Percentiles rank a stretch among this genome's conserved stretches.
These are phyloP conservation scores for Saccharomycopsis sp. DNA, from an alignment of 805 yeast genomes.

Conservation along the genomic window DNA sequence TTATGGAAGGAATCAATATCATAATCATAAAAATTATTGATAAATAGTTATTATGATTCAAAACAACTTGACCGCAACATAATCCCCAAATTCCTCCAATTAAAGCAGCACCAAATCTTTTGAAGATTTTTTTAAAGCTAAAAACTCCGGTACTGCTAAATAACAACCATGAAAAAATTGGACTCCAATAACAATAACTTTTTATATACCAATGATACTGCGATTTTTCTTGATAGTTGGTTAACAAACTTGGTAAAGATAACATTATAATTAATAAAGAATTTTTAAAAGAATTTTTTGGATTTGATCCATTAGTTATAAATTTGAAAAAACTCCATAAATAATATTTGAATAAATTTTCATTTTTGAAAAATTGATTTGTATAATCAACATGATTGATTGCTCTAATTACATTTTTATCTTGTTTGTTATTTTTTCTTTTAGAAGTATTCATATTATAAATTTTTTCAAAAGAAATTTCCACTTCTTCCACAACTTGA, in stretches of 20 bases:
- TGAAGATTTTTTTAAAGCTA: conserved; percentile 21
- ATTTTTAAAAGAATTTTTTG: conserved; percentile 35
- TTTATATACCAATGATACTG: conserved; percentile 31
- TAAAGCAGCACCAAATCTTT: conserved; percentile 28
- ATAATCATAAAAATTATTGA: neutral
- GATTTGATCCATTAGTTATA: conserved; percentile 26
- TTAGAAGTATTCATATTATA: conserved; percentile 31
- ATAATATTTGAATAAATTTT: conserved; percentile 22
- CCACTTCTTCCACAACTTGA: conserved; percentile 34
- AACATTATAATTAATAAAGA: conserved; percentile 28
- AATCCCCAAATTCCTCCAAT: conserved; percentile 40
- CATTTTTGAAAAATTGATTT: conserved; percentile 21
- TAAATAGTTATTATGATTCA: neutral
- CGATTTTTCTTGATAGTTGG: neutral
- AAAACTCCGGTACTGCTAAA: conserved; percentile 31
- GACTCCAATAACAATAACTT: conserved; percentile 36
- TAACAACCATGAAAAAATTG: conserved; percentile 27
- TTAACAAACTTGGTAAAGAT: conserved; percentile 29
- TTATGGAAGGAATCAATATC: neutral
- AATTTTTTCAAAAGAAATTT: conserved; percentile 34
- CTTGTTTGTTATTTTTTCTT: neutral
- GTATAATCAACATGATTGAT: conserved; percentile 33
- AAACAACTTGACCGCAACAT: conserved; percentile 22
- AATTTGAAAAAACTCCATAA: conserved; percentile 29
- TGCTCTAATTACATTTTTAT: conserved; percentile 24